phyloP scores from a whole-genome alignment of 2,329 filamentous ascomycete species.

The Ascosphaera apis region DNA sequence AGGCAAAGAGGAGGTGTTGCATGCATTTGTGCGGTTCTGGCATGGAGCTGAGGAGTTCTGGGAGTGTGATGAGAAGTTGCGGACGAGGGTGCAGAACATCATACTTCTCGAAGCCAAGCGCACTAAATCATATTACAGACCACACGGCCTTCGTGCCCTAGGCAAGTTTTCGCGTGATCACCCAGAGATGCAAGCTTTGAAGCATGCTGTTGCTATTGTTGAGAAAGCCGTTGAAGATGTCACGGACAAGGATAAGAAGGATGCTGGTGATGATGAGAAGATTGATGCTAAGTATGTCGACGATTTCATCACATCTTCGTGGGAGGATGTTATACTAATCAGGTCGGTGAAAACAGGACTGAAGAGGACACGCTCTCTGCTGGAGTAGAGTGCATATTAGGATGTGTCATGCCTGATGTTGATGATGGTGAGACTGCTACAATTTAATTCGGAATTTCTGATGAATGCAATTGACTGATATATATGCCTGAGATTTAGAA shows the following conservation, averaged over 20 bases:
- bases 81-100: constrained; percentile 46
- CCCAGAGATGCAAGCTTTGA: constrained; percentile 45
- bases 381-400: constrained; percentile 16
- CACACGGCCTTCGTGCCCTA: constrained; percentile 47
- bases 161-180: constrained; percentile 48
- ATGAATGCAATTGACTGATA: not conserved
- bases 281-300: not conserved
- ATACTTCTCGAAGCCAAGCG: constrained; percentile 70
- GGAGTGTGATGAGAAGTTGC: constrained; percentile 33
- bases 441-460: too few species aligned
- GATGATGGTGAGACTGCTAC: too few species aligned
- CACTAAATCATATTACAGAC: constrained; percentile 66
- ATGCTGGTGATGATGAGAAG: constrained; percentile 28
- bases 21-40: constrained; percentile 57
- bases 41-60: constrained; percentile 37
- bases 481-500: not conserved
- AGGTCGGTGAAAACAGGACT: constrained; percentile 7
- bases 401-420: constrained; percentile 13
- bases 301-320: too few species aligned
- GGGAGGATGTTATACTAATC: too few species aligned
- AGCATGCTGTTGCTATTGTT: constrained; percentile 42
- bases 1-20: constrained; percentile 68
- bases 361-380: constrained; percentile 16
- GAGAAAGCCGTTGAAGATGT: constrained; percentile 37
- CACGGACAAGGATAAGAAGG: constrained; percentile 41